Evolutionary conservation across 192 early-diverging fungal genomes (phyloP).

Genomic region (Podila horticola): DNA sequence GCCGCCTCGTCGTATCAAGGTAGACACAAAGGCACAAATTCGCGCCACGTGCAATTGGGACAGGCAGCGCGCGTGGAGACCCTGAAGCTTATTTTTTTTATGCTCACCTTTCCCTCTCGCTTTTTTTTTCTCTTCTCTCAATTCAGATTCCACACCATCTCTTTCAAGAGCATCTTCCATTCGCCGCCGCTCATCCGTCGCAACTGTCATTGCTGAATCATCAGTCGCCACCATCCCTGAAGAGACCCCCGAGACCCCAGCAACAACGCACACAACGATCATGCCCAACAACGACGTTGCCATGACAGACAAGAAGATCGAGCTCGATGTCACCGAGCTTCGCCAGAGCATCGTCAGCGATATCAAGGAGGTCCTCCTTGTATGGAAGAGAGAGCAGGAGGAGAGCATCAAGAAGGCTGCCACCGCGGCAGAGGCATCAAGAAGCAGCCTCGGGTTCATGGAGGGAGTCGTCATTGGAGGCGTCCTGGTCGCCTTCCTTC

Average conservation of each 20-base stretch:
- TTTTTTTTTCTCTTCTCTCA: neutral
- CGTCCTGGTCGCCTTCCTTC: constrained; percentile 43
- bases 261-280: neutral
- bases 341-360: constrained; percentile 38
- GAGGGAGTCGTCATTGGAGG: constrained; percentile 49
- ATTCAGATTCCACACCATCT: constrained; percentile 1
- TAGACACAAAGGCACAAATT: too few relatives aligned
- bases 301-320: neutral
- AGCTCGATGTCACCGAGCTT: constrained; percentile 24
- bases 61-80: too few relatives aligned
- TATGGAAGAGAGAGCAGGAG: constrained; percentile 48
- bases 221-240: neutral
- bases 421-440: constrained; percentile 4
- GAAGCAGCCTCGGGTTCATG: constrained; percentile 34
- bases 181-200: constrained; percentile 22
- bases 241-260: neutral
- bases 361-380: constrained; percentile 22
- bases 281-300: neutral
- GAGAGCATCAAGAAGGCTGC: constrained; percentile 13
- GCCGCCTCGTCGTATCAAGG: neutral
- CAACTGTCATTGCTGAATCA: neutral
- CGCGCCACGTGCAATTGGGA: too few relatives aligned
- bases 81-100: constrained; percentile 1
- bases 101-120: neutral
- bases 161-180: constrained; percentile 10